These are phyloP conservation scores for Lyophyllum semitale DNA, from an alignment of 768 basidiomycete genomes.

Conservation along the genomic window DNA sequence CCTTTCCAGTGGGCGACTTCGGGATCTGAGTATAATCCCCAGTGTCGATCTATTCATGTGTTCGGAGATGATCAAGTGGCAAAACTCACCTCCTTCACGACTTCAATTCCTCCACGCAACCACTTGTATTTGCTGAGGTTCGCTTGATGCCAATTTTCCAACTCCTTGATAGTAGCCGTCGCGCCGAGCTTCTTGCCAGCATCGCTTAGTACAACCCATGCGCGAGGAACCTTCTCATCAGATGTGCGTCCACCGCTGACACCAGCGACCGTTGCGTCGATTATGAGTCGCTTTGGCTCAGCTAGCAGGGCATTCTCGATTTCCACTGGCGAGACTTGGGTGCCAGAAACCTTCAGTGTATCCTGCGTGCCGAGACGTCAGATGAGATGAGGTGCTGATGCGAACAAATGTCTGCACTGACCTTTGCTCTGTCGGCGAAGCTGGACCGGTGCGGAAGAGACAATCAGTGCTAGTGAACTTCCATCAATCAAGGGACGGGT, in stretches of 20 bases:
- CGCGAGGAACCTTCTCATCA: slow-evolving; percentile 76
- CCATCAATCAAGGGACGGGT: background rate
- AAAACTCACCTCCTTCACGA: slow-evolving; percentile 61
- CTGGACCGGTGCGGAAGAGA: slow-evolving; percentile 31
- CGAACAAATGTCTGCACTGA: slow-evolving; percentile 23
- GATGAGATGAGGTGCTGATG: background rate
- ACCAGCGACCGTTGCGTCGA: slow-evolving; percentile 72
- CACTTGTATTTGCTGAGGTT: slow-evolving; percentile 77
- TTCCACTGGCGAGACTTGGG: slow-evolving; percentile 80
- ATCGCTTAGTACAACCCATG: slow-evolving; percentile 73
- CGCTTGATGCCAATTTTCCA: slow-evolving; percentile 64
- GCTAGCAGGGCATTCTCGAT: slow-evolving; percentile 67
- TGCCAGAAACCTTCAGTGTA: slow-evolving; percentile 77
- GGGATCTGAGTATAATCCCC: slow-evolving; percentile 51
- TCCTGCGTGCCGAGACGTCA: slow-evolving; percentile 52
- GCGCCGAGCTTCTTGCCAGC: slow-evolving; percentile 53
- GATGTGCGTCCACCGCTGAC: slow-evolving; percentile 69
- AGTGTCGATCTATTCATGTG: background rate
- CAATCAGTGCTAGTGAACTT: background rate
- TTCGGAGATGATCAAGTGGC: slow-evolving; percentile 4
- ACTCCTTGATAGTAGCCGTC: slow-evolving; percentile 37
- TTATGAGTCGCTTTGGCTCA: slow-evolving; percentile 62
- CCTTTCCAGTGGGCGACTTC: slow-evolving; percentile 75
- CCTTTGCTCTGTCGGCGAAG: slow-evolving; percentile 79
- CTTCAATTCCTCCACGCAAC: slow-evolving; percentile 70